Percentiles rank a stretch among this genome's conserved stretches.
Evolutionary conservation across 176 grass and related monocot species (phyloP).

Genomic region (Oryza nivara): DNA sequence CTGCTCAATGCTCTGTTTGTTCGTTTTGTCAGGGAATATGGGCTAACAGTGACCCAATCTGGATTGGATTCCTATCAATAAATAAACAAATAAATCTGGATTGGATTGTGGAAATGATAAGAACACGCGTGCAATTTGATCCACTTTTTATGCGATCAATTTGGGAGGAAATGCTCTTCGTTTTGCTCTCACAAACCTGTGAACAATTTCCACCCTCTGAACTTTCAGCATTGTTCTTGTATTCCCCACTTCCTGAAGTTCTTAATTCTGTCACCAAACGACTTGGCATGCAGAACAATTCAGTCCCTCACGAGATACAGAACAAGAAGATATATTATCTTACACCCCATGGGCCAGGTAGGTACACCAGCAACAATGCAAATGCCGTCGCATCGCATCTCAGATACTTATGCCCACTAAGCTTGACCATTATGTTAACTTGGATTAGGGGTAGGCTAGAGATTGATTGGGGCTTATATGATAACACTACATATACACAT

Average conservation of each 20-base stretch:
- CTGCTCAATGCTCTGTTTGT: neutral
- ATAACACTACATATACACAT: neutral
- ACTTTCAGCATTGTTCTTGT: slow-evolving; percentile 1
- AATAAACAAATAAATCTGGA: neutral
- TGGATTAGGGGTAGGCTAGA: neutral
- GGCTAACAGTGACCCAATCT: neutral
- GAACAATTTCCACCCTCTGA: neutral
- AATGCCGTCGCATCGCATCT: neutral
- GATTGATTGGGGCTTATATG: neutral
- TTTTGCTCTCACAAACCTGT: neutral
- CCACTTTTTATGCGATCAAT: neutral
- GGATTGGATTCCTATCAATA: too few species aligned
- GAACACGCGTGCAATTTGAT: neutral
- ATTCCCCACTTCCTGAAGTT: neutral
- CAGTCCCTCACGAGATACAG: too few species aligned
- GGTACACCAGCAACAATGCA: neutral
- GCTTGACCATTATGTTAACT: neutral
- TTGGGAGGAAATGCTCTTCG: slow-evolving; percentile 15
- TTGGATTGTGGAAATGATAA: neutral
- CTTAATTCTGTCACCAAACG: neutral
- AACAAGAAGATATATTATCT: too few species aligned
- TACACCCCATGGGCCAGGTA: too few species aligned
- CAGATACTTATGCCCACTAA: neutral
- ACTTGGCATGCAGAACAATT: neutral
- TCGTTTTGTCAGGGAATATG: slow-evolving; percentile 30